Base-by-base conservation (phyloP, 2,329 filamentous ascomycete species). In the Fusarium tuaranense region DNA sequence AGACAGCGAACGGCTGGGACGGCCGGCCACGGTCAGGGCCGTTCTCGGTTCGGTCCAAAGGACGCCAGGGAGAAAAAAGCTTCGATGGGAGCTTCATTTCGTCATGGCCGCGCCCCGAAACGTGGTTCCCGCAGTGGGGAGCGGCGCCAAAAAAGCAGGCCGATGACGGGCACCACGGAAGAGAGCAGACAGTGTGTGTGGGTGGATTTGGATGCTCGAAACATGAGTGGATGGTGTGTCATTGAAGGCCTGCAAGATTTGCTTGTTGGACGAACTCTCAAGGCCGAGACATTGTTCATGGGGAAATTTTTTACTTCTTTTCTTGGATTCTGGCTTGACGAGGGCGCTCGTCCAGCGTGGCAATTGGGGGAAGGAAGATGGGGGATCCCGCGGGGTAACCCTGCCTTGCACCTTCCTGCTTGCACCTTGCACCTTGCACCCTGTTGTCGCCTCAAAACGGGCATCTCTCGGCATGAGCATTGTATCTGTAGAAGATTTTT, bases 11-110 rank as follows among this genome's bases (percentile, higher is more conserved):
- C 59, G 70, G 70, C 30, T 65, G 70, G 66, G 68, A 46, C 39
- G 34, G 61, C 20, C 34, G 68, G 53, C 38, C 22, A 68, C 53
- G 63, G 41, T 61, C 69, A 72, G 67, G 67, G 61, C 65, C 62
- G 62, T 57, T 77, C 66, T 78, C 77, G 77, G 76, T 78, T 79
- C 77, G 77, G 77, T 65, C 77, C 77, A 79, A 79, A 68, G 77
- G 77, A 79, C 73, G 74, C 69, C 68, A 73, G 63, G 59, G 27
- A 65, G 60, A 44, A 59, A 59, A 63, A 53, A 63, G 46, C 63
- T 64, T 62, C 46, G 34, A 44, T 60, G 44, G 61, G 20, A 57
- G 64, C 65, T 65, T 76, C 65, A 68, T 76, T 71, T 74, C 74
- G 75, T 78, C 76, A 75, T 74, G 59, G 66, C 38, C 38, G 46